A percentile compares a stretch with the other conserved stretches of the same genome.
phyloP scores from a whole-genome alignment of 2,329 filamentous ascomycete genomes.

The Knoxdaviesia proteae region DNA sequence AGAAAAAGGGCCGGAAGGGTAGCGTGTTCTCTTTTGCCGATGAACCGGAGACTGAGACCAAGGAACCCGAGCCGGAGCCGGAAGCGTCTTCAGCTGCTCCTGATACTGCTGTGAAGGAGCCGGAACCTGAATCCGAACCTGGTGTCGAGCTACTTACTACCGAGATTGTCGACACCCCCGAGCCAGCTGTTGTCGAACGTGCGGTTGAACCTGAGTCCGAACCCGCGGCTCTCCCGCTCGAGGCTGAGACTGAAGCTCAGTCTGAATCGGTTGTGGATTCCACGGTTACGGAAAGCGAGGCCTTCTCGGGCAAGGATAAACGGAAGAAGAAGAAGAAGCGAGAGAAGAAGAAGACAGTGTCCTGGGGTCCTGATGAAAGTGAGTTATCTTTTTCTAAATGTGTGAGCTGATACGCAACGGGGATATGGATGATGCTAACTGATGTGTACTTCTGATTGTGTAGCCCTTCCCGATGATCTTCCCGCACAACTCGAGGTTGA shows the following conservation, averaged over 20 bases:
- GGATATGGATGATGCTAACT: too few relatives aligned
- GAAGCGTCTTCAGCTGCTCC: not conserved
- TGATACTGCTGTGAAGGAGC: not conserved
- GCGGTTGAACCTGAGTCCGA: not conserved
- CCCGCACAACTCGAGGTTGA: conserved; percentile 1
- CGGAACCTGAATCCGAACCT: not conserved
- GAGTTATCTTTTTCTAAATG: not conserved
- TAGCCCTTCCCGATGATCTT: too few relatives aligned
- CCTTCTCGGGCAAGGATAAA: conserved; percentile 6
- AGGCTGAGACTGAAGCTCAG: not conserved
- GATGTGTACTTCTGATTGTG: too few relatives aligned
- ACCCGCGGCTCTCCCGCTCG: not conserved
- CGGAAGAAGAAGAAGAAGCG: conserved; percentile 12
- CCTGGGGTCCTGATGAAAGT: not conserved
- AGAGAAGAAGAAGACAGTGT: conserved; percentile 11
- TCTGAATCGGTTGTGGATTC: not conserved
- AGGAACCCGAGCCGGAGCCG: not conserved
- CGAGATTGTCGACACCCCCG: not conserved
- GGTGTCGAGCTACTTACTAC: too few relatives aligned
- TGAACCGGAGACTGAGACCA: not conserved
- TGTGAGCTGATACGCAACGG: too few relatives aligned
- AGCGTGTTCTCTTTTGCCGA: not conserved
- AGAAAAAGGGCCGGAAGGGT: conserved; percentile 6
- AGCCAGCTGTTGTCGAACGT: not conserved
- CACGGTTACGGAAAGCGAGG: not conserved